Evolutionary conservation across 768 basidiomycete genomes (phyloP).

Genomic region (Amanita muscaria): DNA sequence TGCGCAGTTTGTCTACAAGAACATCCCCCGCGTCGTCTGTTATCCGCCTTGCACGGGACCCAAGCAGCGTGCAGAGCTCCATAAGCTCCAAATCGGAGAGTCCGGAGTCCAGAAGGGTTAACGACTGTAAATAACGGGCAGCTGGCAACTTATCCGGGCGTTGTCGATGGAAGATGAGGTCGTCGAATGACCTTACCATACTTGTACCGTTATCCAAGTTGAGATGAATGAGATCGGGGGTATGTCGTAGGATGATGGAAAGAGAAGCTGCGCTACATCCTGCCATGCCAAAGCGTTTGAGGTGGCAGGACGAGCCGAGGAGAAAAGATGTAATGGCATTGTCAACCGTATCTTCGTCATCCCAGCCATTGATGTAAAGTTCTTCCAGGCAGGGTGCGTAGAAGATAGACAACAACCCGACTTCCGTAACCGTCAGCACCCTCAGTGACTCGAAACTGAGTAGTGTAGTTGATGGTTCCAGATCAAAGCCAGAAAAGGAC

Average conservation of each 20-base stretch:
- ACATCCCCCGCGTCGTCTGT: not conserved
- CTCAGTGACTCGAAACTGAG: not conserved
- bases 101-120: not conserved
- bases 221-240: conserved; percentile 4
- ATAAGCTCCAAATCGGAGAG: conserved; percentile 1
- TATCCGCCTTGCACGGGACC: not conserved
- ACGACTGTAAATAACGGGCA: not conserved
- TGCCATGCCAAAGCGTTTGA: conserved; percentile 1
- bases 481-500: not conserved
- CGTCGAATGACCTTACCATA: conserved; percentile 1
- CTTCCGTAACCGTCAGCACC: not conserved
- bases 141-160: not conserved
- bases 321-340: not conserved
- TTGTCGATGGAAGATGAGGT: not conserved
- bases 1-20: conserved; percentile 1
- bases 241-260: not conserved
- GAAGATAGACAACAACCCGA: not conserved
- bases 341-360: not conserved
- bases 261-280: not conserved
- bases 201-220: not conserved
- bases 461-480: not conserved
- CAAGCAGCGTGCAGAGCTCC: conserved; percentile 1
- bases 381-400: conserved; percentile 1
- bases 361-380: not conserved
- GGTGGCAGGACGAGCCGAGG: not conserved